Base-by-base conservation (phyloP, 140 eudicot species). In the Senecio squalidus region DNA sequence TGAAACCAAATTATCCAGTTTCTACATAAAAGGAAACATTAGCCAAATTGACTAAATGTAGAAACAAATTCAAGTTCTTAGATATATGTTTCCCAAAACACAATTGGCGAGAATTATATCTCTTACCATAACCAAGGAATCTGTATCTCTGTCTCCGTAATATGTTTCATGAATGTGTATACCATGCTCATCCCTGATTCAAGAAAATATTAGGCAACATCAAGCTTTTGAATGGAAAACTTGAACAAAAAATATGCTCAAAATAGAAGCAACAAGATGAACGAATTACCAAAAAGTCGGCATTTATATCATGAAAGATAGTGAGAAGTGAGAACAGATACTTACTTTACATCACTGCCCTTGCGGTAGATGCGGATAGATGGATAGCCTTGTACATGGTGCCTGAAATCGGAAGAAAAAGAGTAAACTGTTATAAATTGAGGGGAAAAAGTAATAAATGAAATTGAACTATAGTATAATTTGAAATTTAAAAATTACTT, bases 331-430 rank as follows among this genome's bases (percentile, higher is more conserved):
- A n/a, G n/a, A 3, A 10, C 15, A 2, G 16, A 1, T 1, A 15
- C 66, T 70, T 75, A 78, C 95, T 66, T 66, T 30, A 74, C 64
- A 72, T 76, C 83, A 30, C 51, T 82, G 46, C 90, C 93, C 81
- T 83, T 83, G 24, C 95, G 89, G 34, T 77, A 85, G 60, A 90
- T 86, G 49, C 97, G 89, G 58, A 90, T 86, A 20, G 95, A 80
- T 63, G 97, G 97, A 72, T 90, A 90, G 18, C 95, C 97, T 74
- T 90, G 97, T 73, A 90, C 74, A 68, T 90, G 95, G 71, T 90
- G 74, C 85, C 97, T 90, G 82, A 66, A 79, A 76, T 49, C 58
- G 56, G 10, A 49, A n/a, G 51, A 21, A 67, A 64, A 58, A 51
- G 24, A 20, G 17, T 27, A 55, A 48, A 15, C 47, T 38, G 21